Base-by-base conservation (phyloP, 805 yeast genomes). In the Saccharomycopsis microspora region DNA sequence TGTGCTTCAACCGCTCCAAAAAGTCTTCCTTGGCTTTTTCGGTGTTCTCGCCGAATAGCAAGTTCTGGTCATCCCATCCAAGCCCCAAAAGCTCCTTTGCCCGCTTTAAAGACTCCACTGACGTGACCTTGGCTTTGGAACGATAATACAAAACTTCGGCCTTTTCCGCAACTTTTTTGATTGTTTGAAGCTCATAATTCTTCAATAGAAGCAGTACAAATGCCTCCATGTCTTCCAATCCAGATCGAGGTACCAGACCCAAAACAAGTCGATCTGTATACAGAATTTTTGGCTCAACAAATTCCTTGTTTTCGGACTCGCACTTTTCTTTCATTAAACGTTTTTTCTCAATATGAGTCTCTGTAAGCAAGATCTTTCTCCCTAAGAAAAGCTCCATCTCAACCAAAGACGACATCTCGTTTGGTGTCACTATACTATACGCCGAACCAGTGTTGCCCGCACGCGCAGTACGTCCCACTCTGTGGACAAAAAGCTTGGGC, bases 381-480 rank as follows among this genome's bases (percentile, higher is more conserved):
- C 96, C 97, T 56, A 93, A 68, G 59, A 93, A 90, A 41, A 93
- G 63, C 61, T 93, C 97, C 57, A 93, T 70, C 64, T 93, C 99
- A 44, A 90, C 70, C 45, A 93, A 64, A 57, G 90, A 93, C 7
- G 98, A 96, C 49, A 90, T 65, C 62, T 93, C 99, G 47, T 77
- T 72, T 54, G 88, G 95, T 49, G 80, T 73, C 5, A 89, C 82
- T 51, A 93, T 77, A 3, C 96, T 82, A 62, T 85, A 93, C 0
- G 98, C 99, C 95, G 97, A 88, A 60, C 99, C 99, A 57, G 75
- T 79, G 62, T 87, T 83, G 62, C 99, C 99, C 5, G 98, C 98
- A 74, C 99, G 84, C 7, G 98, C 99, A 42, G 99, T 93, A 74
- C 99, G 82, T 64, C 99, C 99, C 42, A 93, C 97, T 67, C 99